Conservation (phyloP, 495 filamentous ascomycete genomes). For the Tuber borchii region DNA sequence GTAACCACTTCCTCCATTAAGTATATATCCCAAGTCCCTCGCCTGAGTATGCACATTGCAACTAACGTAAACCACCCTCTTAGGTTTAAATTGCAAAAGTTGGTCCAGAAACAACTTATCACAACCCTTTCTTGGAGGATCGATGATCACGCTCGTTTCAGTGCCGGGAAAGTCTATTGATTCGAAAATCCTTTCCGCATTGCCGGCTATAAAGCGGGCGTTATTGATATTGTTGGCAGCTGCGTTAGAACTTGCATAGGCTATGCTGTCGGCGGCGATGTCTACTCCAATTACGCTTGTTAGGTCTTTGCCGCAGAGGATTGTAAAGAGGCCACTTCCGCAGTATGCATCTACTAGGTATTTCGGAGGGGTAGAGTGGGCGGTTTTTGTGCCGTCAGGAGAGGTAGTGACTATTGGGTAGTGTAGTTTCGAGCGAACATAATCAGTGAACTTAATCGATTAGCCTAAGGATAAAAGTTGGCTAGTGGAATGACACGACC, state of each 20-base stretch:
- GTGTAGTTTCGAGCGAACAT: slow-evolving; percentile 76
- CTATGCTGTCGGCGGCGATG: slow-evolving; percentile 64
- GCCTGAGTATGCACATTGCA: slow-evolving; percentile 99
- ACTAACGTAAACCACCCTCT: slow-evolving; percentile 81
- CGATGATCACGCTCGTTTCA: slow-evolving; percentile 82
- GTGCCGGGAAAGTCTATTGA: slow-evolving; percentile 61
- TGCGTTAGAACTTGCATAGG: slow-evolving; percentile 71
- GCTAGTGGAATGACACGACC: neutral
- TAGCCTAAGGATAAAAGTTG: slow-evolving; percentile 7
- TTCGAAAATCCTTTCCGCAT: slow-evolving; percentile 75
- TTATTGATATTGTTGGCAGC: slow-evolving; percentile 61
- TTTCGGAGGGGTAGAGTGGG: slow-evolving; percentile 45
- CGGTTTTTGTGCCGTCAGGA: slow-evolving; percentile 17
- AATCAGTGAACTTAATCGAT: slow-evolving; percentile 63
- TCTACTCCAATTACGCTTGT: slow-evolving; percentile 62
- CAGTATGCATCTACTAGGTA: slow-evolving; percentile 97
- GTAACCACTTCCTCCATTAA: slow-evolving; percentile 53
- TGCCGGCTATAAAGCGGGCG: slow-evolving; percentile 69
- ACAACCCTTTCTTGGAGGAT: slow-evolving; percentile 92
- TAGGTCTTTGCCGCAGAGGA: slow-evolving; percentile 82
- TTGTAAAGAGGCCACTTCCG: slow-evolving; percentile 91
- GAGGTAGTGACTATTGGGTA: slow-evolving; percentile 45
- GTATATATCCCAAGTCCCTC: slow-evolving; percentile 59
- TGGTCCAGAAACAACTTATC: slow-evolving; percentile 77
- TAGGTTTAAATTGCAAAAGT: slow-evolving; percentile 66